A percentile compares a stretch with the other conserved stretches of the same genome.
These are phyloP conservation scores for Citrus cavaleriei DNA, from an alignment of 345 rosid genomes.

Conservation along the genomic window DNA sequence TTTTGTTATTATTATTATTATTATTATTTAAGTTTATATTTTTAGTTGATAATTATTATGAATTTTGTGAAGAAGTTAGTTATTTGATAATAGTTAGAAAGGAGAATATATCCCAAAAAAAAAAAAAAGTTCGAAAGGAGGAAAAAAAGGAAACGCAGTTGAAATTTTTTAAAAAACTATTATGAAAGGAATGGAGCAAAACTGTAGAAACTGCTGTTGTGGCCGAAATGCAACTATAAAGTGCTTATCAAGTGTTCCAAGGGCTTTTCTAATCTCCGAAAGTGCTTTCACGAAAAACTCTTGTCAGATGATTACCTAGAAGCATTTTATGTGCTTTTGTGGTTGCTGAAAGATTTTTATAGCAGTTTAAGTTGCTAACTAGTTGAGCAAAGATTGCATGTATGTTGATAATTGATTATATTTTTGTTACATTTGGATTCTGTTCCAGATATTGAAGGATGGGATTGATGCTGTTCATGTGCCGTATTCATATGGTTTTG, in stretches of 20 bases:
- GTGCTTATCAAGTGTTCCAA: background rate
- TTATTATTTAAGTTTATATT: background rate
- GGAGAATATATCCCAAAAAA: no score
- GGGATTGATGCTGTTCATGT: conserved; percentile 75
- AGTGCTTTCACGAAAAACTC: background rate
- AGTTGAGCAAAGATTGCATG: background rate
- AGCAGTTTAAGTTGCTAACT: background rate
- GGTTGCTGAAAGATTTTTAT: background rate
- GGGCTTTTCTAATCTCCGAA: background rate
- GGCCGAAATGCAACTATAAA: background rate
- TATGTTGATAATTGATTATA: background rate
- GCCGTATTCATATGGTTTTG: conserved; percentile 89
- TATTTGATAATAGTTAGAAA: background rate
- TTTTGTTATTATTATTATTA: background rate
- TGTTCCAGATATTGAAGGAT: conserved; percentile 70
- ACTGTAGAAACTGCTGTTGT: background rate
- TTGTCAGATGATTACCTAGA: background rate
- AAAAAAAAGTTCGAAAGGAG: no score
- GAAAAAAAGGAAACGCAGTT: background rate
- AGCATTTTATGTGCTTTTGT: background rate
- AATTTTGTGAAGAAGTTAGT: background rate
- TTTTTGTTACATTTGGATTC: background rate
- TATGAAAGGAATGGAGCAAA: background rate
- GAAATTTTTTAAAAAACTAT: background rate
- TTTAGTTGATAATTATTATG: background rate